Conservation (phyloP, 495 filamentous ascomycete species). For the Penicillium coprophilum region DNA sequence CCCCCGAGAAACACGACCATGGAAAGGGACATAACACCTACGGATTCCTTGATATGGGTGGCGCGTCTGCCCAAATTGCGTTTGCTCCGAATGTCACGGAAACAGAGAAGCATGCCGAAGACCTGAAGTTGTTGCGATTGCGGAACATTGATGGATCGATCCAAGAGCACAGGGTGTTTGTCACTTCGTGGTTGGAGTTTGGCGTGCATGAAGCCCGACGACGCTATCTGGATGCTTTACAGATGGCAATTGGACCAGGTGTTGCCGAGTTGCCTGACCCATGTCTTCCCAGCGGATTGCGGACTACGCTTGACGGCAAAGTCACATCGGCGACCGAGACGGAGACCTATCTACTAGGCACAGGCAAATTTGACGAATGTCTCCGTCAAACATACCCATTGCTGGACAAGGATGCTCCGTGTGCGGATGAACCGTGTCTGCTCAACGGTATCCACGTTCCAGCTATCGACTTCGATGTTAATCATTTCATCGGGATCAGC, state of each 20-base stretch:
- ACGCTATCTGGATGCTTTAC: constrained; percentile 71
- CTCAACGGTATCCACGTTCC: constrained; percentile 88
- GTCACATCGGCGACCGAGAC: constrained; percentile 32
- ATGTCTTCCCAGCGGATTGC: constrained; percentile 78
- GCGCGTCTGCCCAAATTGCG: constrained; percentile 94
- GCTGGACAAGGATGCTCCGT: constrained; percentile 85
- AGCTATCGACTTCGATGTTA: constrained; percentile 95
- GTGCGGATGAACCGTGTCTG: constrained; percentile 79
- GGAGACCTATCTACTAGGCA: constrained; percentile 65
- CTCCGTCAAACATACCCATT: constrained; percentile 77
- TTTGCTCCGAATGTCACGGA: constrained; percentile 95
- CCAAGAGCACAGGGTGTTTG: constrained; percentile 84
- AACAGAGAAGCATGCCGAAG: constrained; percentile 82
- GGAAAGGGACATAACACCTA: constrained; percentile 94
- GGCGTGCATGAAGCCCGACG: constrained; percentile 88
- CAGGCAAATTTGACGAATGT: constrained; percentile 84
- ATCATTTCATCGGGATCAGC: constrained; percentile 96
- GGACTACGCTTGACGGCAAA: constrained; percentile 60
- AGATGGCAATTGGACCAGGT: constrained; percentile 54
- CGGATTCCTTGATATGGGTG: constrained; percentile 98
- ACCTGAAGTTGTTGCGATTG: constrained; percentile 81
- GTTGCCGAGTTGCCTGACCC: constrained; percentile 80
- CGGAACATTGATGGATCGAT: constrained; percentile 74
- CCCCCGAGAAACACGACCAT: constrained; percentile 68
- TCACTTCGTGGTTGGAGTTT: constrained; percentile 95